Base-by-base conservation (phyloP, 1,284 basidiomycete species). In the Prillingera fragicola region DNA sequence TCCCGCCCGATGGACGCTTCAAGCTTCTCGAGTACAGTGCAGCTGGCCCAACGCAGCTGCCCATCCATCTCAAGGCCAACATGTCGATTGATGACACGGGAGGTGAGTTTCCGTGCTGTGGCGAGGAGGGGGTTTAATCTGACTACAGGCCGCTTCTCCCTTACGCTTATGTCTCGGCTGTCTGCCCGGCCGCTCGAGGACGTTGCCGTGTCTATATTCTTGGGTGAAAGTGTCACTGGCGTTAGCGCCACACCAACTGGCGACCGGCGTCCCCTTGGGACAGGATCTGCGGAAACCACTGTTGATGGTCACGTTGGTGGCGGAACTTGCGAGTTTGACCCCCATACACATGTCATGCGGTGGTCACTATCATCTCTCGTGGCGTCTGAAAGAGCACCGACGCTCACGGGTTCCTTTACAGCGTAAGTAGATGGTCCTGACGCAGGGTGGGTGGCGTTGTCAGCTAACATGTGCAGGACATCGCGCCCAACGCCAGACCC, bases 1-100 rank as follows among this genome's bases (percentile, higher is more conserved):
- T 97, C 33, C 92, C 92, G 3, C 92, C 92, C 2, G 92, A 97
- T 60, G 92, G 92, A 9, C 80, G 80, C 51, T 97, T 96, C 71
- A 80, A 80, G 29, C 75, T 96, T 22, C 80, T 86, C 67, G 86
- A 90, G 59, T 96, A 95, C 63, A 83, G 85, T 23, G 83, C 83
- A 58, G 25, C 36, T 4, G 33, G 19, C 0, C 42, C 45, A 14
- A 74, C 78, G 12, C 76, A 81, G 5, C 65, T 88, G 5, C 86
- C 88, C 0, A 74, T 89, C 41, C 56, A 72, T 0, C 63, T 89
- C 36, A 85, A 85, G 61, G 69, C 81, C 0, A 70, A 67, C 12
- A 72, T 87, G 41, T 75, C 75, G 18, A 58, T 85, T 3, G 77
- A 80, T 41, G 80, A 82, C 29, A 75, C 76, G 38, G 81, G 81